Conservation (phyloP, 164 flowering plant genomes). For the Houttuynia cordata region DNA sequence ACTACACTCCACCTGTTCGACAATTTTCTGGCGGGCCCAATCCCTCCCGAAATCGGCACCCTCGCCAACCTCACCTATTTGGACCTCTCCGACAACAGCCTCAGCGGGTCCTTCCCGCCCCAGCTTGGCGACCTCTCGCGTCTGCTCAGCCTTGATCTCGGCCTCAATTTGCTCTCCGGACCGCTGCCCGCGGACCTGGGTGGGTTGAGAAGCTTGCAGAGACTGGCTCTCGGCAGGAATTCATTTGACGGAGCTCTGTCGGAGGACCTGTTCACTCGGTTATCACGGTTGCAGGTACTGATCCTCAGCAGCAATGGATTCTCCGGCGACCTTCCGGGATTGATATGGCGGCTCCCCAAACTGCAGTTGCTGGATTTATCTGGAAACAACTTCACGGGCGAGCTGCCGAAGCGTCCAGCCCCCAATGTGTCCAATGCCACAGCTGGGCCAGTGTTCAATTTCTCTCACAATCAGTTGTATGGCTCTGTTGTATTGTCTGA, state of each 20-base stretch:
- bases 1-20: constrained; percentile 25
- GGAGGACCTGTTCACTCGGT: constrained; percentile 24
- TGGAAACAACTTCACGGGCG: constrained; percentile 48
- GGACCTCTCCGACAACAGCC: constrained; percentile 45
- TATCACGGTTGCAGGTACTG: constrained; percentile 25
- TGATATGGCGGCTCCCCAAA: constrained; percentile 30
- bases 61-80: constrained; percentile 24
- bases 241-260: constrained; percentile 32
- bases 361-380: constrained; percentile 50
- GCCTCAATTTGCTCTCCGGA: constrained; percentile 52
- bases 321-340: constrained; percentile 32
- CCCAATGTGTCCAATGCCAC: constrained; percentile 2
- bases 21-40: constrained; percentile 36
- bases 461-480: constrained; percentile 56
- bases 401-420: constrained; percentile 17
- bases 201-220: constrained; percentile 36
- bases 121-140: constrained; percentile 37
- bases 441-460: constrained; percentile 23
- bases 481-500: constrained; percentile 29
- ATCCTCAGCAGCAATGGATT: constrained; percentile 34
- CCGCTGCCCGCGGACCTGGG: constrained; percentile 34
- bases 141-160: constrained; percentile 49
- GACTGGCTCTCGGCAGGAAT: constrained; percentile 27
- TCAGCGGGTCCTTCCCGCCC: constrained; percentile 36
- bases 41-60: constrained; percentile 30